Percentiles rank a stretch among this genome's conserved stretches.
Evolutionary conservation across 176 grass and related monocot species (phyloP).

Genomic region (Avena atlantica): DNA sequence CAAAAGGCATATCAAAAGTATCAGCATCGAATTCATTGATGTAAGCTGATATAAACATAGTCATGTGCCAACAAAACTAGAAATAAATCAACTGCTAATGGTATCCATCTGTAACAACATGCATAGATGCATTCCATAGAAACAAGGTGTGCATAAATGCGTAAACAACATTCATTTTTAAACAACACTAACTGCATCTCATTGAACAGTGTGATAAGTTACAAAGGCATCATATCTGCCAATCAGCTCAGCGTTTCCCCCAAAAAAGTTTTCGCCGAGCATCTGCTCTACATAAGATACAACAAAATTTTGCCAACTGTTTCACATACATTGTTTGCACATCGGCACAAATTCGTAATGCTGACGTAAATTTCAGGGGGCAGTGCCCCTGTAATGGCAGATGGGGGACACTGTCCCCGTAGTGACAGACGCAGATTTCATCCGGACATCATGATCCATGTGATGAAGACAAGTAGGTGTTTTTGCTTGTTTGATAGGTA

Average conservation of each 20-base stretch:
- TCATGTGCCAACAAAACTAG: not conserved
- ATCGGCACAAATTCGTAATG: conserved; percentile 13
- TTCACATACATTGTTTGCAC: conserved; percentile 34
- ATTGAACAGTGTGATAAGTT: conserved; percentile 32
- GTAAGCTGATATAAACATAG: not conserved
- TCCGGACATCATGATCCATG: not conserved
- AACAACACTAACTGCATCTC: not conserved
- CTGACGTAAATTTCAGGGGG: conserved; percentile 26
- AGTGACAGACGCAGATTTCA: conserved; percentile 14
- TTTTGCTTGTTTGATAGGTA: conserved; percentile 32
- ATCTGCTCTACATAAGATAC: conserved; percentile 36
- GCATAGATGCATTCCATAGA: not conserved
- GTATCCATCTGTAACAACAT: not conserved
- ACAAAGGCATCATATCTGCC: not conserved
- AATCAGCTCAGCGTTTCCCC: conserved; percentile 4
- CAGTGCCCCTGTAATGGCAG: conserved; percentile 16
- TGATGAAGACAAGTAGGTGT: conserved; percentile 11
- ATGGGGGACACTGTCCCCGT: not conserved
- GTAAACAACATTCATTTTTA: not conserved
- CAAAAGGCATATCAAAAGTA: not conserved
- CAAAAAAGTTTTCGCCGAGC: not conserved
- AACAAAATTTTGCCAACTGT: conserved; percentile 29
- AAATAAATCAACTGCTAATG: not conserved
- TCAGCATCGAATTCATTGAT: not conserved
- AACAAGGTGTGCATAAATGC: not conserved